Base-by-base conservation (phyloP, 768 basidiomycete genomes). In the Astraeus odoratus region DNA sequence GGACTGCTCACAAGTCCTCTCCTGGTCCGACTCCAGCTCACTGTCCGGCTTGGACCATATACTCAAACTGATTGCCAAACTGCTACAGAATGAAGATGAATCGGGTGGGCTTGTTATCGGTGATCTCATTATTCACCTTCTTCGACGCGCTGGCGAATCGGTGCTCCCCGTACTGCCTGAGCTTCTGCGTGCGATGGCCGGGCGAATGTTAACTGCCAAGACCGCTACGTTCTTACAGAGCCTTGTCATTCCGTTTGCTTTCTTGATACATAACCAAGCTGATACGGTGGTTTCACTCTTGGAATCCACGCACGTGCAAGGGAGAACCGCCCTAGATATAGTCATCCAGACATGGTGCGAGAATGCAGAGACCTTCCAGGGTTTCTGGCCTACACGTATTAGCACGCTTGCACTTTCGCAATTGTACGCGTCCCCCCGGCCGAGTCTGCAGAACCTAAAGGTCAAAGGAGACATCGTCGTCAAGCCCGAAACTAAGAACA, bases 401-500 rank as follows among this genome's bases (percentile, higher is more conserved):
- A 93, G 90, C 63, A 83, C 79, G 30, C 67, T 97, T 44, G 94
- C 86, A 1, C 67, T 99, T 40, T 77, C 77, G 23, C 78, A 86
- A 49, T 72, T 98, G 19, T 85, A 86, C 57, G 66, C 67, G 0
- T 77, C 80, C 5, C 74, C 78, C 43, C 73, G 84, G n/a, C 73
- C 80, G 9, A 78, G 76, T 48, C 54, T 97, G 52, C 77, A 78
- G 50, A 73, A 67, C 27, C 66, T 96, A 10, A 61, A 70, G 22
- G 95, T 98, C 36, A 94, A 93, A 62, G 95, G 95, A 7, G 93
- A 97, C 60, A 77, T 96, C 47, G 82, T 98, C 37, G 74, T 98
- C 44, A 83, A 78, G 46, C 79, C 81, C 2, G 81, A 82, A 53
- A 90, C 86, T 23, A 77, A 79, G 53, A 75, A 94, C 64, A 84